Conservation (phyloP, 306 rosid species). For the Gastrolobium bilobum region DNA sequence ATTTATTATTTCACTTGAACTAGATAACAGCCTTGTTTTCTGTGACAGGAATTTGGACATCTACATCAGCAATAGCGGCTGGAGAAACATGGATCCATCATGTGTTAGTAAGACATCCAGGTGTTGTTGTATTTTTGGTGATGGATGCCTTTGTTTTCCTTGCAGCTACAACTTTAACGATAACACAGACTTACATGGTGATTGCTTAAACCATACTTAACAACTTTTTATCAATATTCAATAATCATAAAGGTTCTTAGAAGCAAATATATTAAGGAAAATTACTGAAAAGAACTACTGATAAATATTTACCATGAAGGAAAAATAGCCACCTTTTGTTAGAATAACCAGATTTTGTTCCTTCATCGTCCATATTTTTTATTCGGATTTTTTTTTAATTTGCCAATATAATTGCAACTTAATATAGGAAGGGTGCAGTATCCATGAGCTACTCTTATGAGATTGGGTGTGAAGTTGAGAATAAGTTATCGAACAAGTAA, state of each 20-base stretch:
- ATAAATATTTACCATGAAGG: constrained; percentile 8
- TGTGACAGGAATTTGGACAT: constrained; percentile 76
- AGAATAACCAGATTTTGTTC: constrained; percentile 9
- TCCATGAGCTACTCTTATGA: too few relatives aligned
- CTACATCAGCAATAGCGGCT: constrained; percentile 51
- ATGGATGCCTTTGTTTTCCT: constrained; percentile 61
- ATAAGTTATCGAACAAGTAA: too few relatives aligned
- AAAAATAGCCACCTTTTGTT: background rate
- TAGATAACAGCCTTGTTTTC: constrained; percentile 50
- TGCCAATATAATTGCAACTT: too few relatives aligned
- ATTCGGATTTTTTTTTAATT: too few relatives aligned
- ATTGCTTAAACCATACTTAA: constrained; percentile 46
- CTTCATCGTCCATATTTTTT: too few relatives aligned
- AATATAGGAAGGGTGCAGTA: too few relatives aligned
- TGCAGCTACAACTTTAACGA: constrained; percentile 67
- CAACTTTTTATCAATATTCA: background rate
- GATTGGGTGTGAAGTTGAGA: too few relatives aligned
- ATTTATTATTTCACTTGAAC: constrained; percentile 39
- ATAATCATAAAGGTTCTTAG: constrained; percentile 11
- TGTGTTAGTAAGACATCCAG: constrained; percentile 69
- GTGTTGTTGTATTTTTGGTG: constrained; percentile 68
- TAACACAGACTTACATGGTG: constrained; percentile 84
- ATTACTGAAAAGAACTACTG: background rate
- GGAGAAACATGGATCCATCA: constrained; percentile 80
- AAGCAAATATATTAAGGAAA: constrained; percentile 30